Base-by-base conservation (phyloP, 345 rosid genomes). In the Bruguiera parviflora region DNA sequence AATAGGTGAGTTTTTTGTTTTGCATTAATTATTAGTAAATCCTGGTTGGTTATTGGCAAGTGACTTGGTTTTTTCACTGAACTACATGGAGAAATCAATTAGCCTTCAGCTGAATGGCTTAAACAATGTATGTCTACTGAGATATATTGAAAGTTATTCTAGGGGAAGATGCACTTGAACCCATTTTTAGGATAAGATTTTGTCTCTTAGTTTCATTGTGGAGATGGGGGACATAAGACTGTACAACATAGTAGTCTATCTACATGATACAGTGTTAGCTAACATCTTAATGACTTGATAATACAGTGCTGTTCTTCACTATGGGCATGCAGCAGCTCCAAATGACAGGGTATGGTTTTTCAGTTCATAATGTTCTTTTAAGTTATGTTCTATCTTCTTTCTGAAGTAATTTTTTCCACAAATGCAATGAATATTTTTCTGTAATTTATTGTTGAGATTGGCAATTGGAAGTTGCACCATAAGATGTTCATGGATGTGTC, bases 321-420 rank as follows among this genome's bases (percentile, higher is more conserved):
- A 93, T 75, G 98, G 98, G 69, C 98, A 93, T 81, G 97, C 96
- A 39, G 96, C 96, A n/a, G 98, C 98, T 81, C 97, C 97, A 70
- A 93, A 93, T 86, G 98, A 93, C 72, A 81, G 79, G 96, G 97
- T 91, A 87, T 13, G 49, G 16, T 75, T 25, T 56, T 57, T 27
- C 51, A 53, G 27, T 28, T 3, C 51, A 33, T 28, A 39, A 57
- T 73, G 11, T 62, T 51, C 67, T 70, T 32, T 72, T 7, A 37
- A 10, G 29, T 21, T 61, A 59, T 2, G 21, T 60, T 57, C 33
- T 39, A 39, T 35, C 66, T 32, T 25, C 11, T 56, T 20, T 49
- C 53, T 58, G 28, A 6, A 43, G 24, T 47, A 13, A 2, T 29
- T 25, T 53, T 46, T 22, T 68, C 20, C 27, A 35, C 10, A 6